Conservation (phyloP, 129 eudicot genomes). For the Artemisia argyi region DNA sequence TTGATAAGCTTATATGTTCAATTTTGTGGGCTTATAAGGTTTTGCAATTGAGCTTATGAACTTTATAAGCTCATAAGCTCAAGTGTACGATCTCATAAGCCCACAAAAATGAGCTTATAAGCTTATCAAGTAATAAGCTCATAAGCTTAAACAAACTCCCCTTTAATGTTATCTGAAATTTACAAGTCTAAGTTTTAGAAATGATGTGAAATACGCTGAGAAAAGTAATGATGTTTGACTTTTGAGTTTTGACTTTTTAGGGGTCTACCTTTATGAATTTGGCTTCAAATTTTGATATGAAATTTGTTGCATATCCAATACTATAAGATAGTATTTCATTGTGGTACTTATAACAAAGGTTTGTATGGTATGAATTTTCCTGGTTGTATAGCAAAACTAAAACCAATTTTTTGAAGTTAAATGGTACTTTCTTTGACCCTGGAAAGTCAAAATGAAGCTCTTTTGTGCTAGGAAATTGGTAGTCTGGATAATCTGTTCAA, state of each 20-base stretch:
- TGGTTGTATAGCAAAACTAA: neutral
- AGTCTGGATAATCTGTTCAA: neutral
- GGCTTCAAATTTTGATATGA: slow-evolving; percentile 12
- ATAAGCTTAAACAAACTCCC: too few species aligned
- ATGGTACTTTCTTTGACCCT: slow-evolving; percentile 15
- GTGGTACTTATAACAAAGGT: neutral
- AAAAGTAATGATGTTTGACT: slow-evolving; percentile 9
- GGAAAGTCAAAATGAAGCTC: slow-evolving; percentile 24
- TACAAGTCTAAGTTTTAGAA: too few species aligned
- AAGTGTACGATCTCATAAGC: too few species aligned
- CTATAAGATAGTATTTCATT: neutral
- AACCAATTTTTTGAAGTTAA: slow-evolving; percentile 1
- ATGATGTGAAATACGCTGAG: too few species aligned
- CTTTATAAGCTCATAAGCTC: too few species aligned
- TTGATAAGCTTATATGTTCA: too few species aligned
- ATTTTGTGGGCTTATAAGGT: too few species aligned
- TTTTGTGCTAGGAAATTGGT: neutral
- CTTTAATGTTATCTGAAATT: too few species aligned
- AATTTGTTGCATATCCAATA: neutral
- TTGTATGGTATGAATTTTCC: neutral
- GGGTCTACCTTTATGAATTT: neutral
- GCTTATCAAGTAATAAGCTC: too few species aligned
- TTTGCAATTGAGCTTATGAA: too few species aligned
- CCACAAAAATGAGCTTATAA: too few species aligned
- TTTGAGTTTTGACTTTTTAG: slow-evolving; percentile 2